Base-by-base conservation (phyloP, 2,329 filamentous ascomycete species). In the Saccharata proteae region DNA sequence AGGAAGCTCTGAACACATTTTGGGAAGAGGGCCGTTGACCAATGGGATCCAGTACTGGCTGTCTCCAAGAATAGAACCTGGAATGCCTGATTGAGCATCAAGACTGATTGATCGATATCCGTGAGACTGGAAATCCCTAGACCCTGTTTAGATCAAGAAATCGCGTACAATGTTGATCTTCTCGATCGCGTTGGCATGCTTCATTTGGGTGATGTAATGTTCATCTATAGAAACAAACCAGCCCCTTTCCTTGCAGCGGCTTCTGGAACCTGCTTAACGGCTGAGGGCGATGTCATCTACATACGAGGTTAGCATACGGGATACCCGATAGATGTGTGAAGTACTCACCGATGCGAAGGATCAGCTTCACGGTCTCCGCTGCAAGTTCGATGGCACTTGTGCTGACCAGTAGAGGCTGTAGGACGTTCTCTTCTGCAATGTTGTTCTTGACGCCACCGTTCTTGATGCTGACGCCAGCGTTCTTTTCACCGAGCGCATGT, bases 341-440 rank as follows among this genome's bases (percentile, higher is more conserved):
- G 15, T 18, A 17, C 16, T 28, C 2, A 18, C 8, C 19, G 14
- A 4, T 5, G 4, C 13, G 3, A 3, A 18, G 13, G n/a, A 79
- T 77, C 84, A 93, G 90, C 75, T 96, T 98, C 47, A 96, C 90
- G 38, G 90, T 98, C 71, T 98, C 90, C 6, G 88, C 86, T 17
- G 90, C 90, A 58, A 98, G 62, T 66, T 98, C 88, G 48, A 98
- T 90, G 15, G 90, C 85, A 58, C 88, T 96, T 35, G 90, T 98
- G 69, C 85, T 93, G 40, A 98, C 90, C 39, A 98, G 65, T 52
- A 98, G 66, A 12, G 90, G 90, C 65, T 98, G 90, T 54, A 98
- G 67, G 34, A 98, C 90, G 43, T 93, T 93, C 68, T 94, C 86
- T 57, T 93, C 88, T 37, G 81, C 80, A 52, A 96, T 96, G 63